Conservation (phyloP, 305 asterid genomes). For the Caryopteris hybrid region DNA sequence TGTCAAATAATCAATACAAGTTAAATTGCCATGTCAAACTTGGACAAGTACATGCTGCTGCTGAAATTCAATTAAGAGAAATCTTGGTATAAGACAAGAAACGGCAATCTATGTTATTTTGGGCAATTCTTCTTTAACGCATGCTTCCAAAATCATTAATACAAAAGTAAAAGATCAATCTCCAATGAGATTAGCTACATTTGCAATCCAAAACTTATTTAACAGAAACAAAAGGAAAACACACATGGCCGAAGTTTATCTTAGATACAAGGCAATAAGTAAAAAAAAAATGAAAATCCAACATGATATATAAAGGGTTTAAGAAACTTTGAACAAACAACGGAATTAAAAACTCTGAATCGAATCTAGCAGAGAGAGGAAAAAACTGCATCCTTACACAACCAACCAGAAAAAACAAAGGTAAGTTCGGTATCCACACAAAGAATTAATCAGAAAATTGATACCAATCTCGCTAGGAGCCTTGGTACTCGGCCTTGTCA, state of each 20-base stretch:
- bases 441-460: not conserved
- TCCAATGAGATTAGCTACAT: not conserved
- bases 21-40: not conserved
- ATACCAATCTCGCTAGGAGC: not conserved
- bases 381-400: too few species aligned
- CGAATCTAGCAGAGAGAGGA: not conserved
- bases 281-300: not conserved
- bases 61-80: not conserved
- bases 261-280: not conserved
- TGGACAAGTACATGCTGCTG: not conserved
- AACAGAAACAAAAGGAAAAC: not conserved
- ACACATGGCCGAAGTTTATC: not conserved
- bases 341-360: not conserved
- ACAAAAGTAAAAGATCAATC: not conserved
- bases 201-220: not conserved
- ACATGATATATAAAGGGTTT: not conserved
- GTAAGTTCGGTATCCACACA: not conserved
- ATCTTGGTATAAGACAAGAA: not conserved
- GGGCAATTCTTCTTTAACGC: not conserved
- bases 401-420: not conserved
- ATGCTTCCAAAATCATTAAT: not conserved
- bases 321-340: not conserved
- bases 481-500: too few species aligned
- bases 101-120: not conserved
- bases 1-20: not conserved